Percentiles rank a stretch among this genome's conserved stretches.
These are phyloP conservation scores for Fusarium illudens DNA, from an alignment of 2,329 filamentous ascomycete genomes.

Conservation along the genomic window DNA sequence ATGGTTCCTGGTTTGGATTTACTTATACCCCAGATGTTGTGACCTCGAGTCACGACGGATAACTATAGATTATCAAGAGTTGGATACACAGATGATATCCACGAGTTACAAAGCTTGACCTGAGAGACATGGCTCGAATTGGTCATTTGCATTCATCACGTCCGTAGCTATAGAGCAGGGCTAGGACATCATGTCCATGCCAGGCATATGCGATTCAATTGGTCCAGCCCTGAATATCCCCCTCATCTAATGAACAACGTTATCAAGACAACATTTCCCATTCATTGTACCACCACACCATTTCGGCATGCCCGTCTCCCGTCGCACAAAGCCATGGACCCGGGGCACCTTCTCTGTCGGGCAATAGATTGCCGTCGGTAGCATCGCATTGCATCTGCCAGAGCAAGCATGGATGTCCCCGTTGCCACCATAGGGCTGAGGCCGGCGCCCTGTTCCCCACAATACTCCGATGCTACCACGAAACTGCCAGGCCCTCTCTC, in stretches of 20 bases:
- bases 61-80: background rate
- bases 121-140: background rate
- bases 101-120: background rate
- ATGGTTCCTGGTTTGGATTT: background rate
- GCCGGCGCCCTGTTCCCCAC: background rate
- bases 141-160: background rate
- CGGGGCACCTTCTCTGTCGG: background rate
- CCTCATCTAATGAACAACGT: too few relatives aligned
- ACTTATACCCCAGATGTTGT: background rate
- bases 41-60: background rate
- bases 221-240: background rate
- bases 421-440: constrained; percentile 8
- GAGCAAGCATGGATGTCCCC: background rate
- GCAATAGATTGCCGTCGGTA: background rate
- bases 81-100: background rate
- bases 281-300: background rate
- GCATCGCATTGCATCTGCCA: background rate
- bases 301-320: background rate
- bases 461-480: background rate
- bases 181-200: background rate
- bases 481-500: background rate
- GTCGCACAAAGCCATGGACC: background rate
- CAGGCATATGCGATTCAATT: background rate
- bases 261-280: background rate
- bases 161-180: background rate